Conservation (phyloP, 768 basidiomycete species). For the Paxillus ammoniavirescens region DNA sequence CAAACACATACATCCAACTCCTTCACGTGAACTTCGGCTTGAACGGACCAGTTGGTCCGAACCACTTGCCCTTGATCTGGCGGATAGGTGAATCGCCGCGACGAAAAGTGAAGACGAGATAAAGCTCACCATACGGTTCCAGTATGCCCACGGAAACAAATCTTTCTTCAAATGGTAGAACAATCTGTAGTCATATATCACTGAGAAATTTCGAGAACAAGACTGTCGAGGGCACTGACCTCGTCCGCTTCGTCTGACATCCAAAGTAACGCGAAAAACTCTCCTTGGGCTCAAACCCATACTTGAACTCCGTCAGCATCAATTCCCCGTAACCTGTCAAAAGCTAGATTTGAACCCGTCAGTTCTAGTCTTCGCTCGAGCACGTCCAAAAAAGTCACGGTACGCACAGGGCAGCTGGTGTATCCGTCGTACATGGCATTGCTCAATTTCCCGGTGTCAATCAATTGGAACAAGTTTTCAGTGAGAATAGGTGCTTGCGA, state of each 20-base stretch:
- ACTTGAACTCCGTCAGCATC: conserved; percentile 93
- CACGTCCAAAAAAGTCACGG: not conserved
- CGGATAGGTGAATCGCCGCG: conserved; percentile 3
- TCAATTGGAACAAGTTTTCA: conserved; percentile 79
- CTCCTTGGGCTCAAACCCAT: conserved; percentile 86
- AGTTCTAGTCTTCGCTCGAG: not conserved
- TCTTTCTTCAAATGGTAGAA: conserved; percentile 86
- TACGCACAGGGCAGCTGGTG: conserved; percentile 79
- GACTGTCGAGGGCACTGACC: conserved; percentile 42
- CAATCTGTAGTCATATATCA: conserved; percentile 35
- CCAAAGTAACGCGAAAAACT: conserved; percentile 67
- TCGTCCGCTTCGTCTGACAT: conserved; percentile 74
- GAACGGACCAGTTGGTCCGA: conserved; percentile 40
- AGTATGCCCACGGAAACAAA: conserved; percentile 57
- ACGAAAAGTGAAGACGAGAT: not conserved
- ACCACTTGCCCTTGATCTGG: conserved; percentile 46
- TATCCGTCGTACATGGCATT: conserved; percentile 83
- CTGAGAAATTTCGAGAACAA: not conserved
- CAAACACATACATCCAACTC: not conserved
- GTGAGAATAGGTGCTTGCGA: conserved; percentile 87
- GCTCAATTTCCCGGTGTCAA: conserved; percentile 71
- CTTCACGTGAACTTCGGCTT: conserved; percentile 36
- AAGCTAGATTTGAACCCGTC: conserved; percentile 41
- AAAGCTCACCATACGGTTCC: conserved; percentile 62
- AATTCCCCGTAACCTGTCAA: conserved; percentile 80